A percentile compares a stretch with the other conserved stretches of the same genome.
phyloP scores from a whole-genome alignment of 2,329 filamentous ascomycete genomes.

The Ascomycota sp. region DNA sequence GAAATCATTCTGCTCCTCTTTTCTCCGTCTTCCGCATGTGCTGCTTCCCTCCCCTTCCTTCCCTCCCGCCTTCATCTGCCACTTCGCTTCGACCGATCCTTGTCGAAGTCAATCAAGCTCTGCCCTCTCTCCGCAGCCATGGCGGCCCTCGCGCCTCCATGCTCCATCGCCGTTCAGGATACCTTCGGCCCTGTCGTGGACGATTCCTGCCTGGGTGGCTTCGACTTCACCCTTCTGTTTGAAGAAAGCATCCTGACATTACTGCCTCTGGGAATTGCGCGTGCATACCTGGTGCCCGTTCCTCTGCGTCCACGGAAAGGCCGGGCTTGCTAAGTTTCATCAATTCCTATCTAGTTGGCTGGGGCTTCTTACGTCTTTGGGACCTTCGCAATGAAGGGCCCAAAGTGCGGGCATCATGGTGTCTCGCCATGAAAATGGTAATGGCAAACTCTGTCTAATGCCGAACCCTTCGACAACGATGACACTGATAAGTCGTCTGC shows the following conservation, averaged over 20 bases:
- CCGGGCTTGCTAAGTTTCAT: no score
- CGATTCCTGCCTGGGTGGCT: conserved; percentile 6
- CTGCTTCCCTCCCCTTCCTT: neutral
- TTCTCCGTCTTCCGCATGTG: neutral
- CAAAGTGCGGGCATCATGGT: conserved; percentile 4
- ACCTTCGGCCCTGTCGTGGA: conserved; percentile 5
- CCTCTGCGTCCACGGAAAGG: no score
- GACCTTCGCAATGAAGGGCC: conserved; percentile 1
- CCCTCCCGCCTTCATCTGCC: neutral
- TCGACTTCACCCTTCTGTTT: conserved; percentile 10
- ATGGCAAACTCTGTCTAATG: neutral
- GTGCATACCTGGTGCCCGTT: conserved; percentile 1
- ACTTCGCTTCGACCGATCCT: neutral
- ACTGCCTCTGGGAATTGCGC: conserved; percentile 4
- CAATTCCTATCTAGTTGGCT: neutral
- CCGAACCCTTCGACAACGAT: neutral
- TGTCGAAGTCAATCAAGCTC: neutral
- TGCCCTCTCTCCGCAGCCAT: neutral
- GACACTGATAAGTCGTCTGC: no score
- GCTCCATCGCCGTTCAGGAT: conserved; percentile 3
- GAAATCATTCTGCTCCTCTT: neutral
- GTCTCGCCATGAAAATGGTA: conserved; percentile 4
- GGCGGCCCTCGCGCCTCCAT: neutral
- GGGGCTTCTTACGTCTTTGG: conserved; percentile 1
- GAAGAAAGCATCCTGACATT: conserved; percentile 8